A percentile compares a stretch with the other conserved stretches of the same genome.
Evolutionary conservation across 352 stramenopile species (phyloP).

Genomic region (Pythium phragmiticola): DNA sequence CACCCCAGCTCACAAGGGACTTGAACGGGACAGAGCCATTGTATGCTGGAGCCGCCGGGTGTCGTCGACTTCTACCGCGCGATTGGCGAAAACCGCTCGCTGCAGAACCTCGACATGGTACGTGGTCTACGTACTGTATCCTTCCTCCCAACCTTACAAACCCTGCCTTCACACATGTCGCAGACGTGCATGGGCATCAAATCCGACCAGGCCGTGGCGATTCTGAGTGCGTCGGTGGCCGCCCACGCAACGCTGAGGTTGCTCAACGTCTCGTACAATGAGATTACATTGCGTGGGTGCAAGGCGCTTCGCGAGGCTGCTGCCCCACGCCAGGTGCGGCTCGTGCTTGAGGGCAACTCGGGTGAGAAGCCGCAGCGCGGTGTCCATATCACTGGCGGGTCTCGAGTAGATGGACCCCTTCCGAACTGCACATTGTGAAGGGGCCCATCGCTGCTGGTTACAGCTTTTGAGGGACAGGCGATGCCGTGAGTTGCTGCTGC

Average conservation of each 20-base stretch:
- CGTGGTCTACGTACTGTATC: background rate
- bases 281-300: constrained; percentile 72
- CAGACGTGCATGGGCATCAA: constrained; percentile 66
- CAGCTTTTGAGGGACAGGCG: no score
- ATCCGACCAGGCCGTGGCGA: constrained; percentile 50
- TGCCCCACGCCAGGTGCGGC: constrained; percentile 13
- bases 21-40: constrained; percentile 48
- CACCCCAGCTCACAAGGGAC: background rate
- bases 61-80: constrained; percentile 61
- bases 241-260: constrained; percentile 41
- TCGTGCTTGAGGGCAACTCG: constrained; percentile 48
- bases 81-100: constrained; percentile 43
- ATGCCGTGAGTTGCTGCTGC: no score
- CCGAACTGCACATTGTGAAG: background rate
- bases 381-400: constrained; percentile 37
- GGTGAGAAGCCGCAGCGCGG: constrained; percentile 36
- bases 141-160: background rate
- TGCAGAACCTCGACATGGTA: constrained; percentile 64
- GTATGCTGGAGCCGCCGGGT: constrained; percentile 51
- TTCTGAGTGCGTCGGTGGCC: constrained; percentile 47
- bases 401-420: constrained; percentile 6
- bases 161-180: background rate
- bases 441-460: no score
- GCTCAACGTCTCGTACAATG: constrained; percentile 74
- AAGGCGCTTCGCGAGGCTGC: constrained; percentile 64